Evolutionary conservation across 2,329 filamentous ascomycete genomes (phyloP).

Genomic region (Aspergillus oerlinghausenensis): DNA sequence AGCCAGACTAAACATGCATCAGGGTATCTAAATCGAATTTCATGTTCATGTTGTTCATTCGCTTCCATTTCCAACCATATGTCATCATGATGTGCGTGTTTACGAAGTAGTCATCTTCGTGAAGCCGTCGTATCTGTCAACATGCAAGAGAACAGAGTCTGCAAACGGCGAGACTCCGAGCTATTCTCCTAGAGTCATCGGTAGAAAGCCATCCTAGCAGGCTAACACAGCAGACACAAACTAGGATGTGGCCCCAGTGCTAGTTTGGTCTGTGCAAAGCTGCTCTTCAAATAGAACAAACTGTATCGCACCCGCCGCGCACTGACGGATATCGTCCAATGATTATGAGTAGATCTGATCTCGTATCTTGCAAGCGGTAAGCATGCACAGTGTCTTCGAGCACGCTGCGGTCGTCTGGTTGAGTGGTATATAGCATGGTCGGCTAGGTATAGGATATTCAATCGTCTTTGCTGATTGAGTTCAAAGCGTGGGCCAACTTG

Average conservation of each 20-base stretch:
- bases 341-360: neutral
- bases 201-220: neutral
- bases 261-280: neutral
- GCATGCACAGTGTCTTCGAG: neutral
- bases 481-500: conserved; percentile 56
- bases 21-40: neutral
- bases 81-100: neutral
- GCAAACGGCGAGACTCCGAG: neutral
- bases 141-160: neutral
- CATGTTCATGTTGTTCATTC: neutral
- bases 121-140: too few relatives aligned
- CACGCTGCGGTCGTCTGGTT: neutral
- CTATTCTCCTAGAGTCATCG: neutral
- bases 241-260: neutral
- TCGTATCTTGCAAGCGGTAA: neutral
- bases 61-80: neutral
- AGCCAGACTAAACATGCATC: neutral
- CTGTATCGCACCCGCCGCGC: neutral
- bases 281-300: neutral
- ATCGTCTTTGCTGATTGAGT: conserved; percentile 40
- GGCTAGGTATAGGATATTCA: conserved; percentile 16
- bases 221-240: neutral
- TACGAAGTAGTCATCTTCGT: neutral
- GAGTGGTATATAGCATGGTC: neutral
- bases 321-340: neutral